Evolutionary conservation across 768 basidiomycete species (phyloP), one percentile per base, ranked within the genome.

Genomic region (Baorangia bicolor): DNA sequence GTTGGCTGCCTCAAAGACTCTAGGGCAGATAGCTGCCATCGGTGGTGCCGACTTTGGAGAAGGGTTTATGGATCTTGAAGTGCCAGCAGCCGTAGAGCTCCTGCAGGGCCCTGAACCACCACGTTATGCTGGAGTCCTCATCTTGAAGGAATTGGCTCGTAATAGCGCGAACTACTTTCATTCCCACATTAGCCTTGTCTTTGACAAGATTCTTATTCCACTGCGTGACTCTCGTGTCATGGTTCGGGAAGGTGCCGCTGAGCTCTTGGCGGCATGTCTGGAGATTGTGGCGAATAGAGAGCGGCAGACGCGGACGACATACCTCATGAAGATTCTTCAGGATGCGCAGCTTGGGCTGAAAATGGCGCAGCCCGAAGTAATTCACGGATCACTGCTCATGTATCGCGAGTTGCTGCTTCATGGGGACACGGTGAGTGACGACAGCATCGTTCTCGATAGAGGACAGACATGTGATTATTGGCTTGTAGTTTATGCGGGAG

Each of bases 151-250:
- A 72, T 80, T 99, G 39, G 95, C 97, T 2, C 81, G 85, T 28
- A 90, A 94, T 71, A 94, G 90, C 59, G 89, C 92, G 0, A 84
- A 79, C 8, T 87, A 94, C 64, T 96, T 98, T 72, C 86, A 93
- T 64, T 82, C 90, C 2, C 89, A 93, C 72, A 94, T 98, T 21
- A 81, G 82, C 50, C 80, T 90, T 37, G 90, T 97, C 13, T 87
- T 98, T 48, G 94, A 94, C 69, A 94, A 94, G 72, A 93, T 99
- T 51, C 87, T 97, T 59, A 84, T 89, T 2, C 92, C 95, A 5
- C 73, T 99, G 23, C 79, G 95, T 41, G 97, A 99, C 70, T 81
- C 89, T 18, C 86, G 94, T 50, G 84, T 94, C 46, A 88, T 92
- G 67, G 92, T 98, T 13, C 78, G 96, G 53, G 96, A 98, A 72